These are phyloP conservation scores for Polyrhizophydium stewartii DNA, from an alignment of 371 early-diverging fungal species.

Conservation along the genomic window DNA sequence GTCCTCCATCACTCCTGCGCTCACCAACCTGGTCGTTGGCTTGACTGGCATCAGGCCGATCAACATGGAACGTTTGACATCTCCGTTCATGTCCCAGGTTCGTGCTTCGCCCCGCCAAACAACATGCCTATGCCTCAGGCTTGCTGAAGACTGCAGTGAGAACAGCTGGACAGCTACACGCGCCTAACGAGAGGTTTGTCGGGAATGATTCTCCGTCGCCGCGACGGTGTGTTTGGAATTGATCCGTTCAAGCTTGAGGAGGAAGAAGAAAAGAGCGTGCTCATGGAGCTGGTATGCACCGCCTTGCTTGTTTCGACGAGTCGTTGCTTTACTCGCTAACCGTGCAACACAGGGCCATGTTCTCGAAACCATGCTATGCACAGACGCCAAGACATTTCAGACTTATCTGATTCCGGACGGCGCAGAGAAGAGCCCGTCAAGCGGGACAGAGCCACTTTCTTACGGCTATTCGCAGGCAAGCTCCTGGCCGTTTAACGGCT, in stretches of 20 bases:
- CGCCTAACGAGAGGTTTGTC: slow-evolving; percentile 55
- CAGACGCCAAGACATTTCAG: slow-evolving; percentile 59
- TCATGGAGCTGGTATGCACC: slow-evolving; percentile 50
- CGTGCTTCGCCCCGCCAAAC: no score
- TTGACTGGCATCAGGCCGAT: slow-evolving; percentile 65
- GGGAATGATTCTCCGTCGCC: slow-evolving; percentile 55
- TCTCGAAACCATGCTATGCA: slow-evolving; percentile 79
- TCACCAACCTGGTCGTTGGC: slow-evolving; percentile 76
- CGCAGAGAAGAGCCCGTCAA: slow-evolving; percentile 41
- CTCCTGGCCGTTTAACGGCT: not conserved
- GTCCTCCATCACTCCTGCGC: slow-evolving; percentile 73
- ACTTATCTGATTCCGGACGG: slow-evolving; percentile 62
- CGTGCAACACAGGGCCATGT: slow-evolving; percentile 62
- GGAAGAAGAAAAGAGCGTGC: slow-evolving; percentile 53
- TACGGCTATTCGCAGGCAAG: not conserved
- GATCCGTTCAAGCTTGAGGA: slow-evolving; percentile 84
- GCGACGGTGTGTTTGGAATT: slow-evolving; percentile 75
- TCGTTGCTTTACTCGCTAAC: not conserved
- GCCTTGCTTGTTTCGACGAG: no score
- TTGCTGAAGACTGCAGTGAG: no score
- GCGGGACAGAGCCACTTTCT: slow-evolving; percentile 6
- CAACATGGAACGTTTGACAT: slow-evolving; percentile 46
- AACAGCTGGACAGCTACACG: no score
- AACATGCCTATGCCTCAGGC: slow-evolving; percentile 54
- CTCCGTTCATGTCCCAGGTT: not conserved